Conservation (phyloP, 1,139 yeast species). For the Sugiyamaella xylanicola region DNA sequence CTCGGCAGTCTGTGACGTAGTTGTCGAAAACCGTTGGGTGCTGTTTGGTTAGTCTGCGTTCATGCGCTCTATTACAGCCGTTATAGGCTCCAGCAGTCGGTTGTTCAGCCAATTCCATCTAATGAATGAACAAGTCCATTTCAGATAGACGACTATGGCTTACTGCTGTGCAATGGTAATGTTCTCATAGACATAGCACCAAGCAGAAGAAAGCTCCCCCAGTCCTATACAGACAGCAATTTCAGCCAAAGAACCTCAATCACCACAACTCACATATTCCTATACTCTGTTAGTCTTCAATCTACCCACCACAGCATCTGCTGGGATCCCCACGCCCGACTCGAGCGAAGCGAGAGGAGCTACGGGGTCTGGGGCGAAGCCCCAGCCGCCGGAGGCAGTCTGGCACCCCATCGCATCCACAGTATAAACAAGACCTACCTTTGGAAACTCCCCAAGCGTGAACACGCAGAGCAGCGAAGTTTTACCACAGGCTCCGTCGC, state of each 20-base stretch:
- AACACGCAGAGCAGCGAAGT: slow-evolving; percentile 89
- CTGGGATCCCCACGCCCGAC: no score
- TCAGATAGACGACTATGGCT: no score
- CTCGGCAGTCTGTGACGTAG: slow-evolving; percentile 89
- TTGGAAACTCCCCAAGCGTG: slow-evolving; percentile 76
- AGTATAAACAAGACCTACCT: no score
- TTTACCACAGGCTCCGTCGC: slow-evolving; percentile 96
- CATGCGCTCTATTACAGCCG: slow-evolving; percentile 6
- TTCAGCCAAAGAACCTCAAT: no score
- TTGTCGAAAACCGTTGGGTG: slow-evolving; percentile 96
- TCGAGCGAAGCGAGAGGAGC: no score
- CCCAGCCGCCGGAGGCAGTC: not conserved
- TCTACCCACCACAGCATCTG: not conserved
- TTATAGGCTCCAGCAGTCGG: slow-evolving; percentile 18
- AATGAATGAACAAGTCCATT: no score
- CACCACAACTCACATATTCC: slow-evolving; percentile 23
- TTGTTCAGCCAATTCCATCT: no score
- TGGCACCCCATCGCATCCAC: no score
- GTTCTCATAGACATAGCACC: no score
- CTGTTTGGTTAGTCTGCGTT: slow-evolving; percentile 64
- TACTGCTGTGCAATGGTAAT: no score
- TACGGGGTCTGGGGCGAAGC: slow-evolving; percentile 5
- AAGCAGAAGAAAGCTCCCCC: no score
- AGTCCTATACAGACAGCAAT: no score
- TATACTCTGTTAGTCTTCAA: not conserved